Base-by-base conservation (phyloP, 257 asterid species). In the Forsythia viridissima region DNA sequence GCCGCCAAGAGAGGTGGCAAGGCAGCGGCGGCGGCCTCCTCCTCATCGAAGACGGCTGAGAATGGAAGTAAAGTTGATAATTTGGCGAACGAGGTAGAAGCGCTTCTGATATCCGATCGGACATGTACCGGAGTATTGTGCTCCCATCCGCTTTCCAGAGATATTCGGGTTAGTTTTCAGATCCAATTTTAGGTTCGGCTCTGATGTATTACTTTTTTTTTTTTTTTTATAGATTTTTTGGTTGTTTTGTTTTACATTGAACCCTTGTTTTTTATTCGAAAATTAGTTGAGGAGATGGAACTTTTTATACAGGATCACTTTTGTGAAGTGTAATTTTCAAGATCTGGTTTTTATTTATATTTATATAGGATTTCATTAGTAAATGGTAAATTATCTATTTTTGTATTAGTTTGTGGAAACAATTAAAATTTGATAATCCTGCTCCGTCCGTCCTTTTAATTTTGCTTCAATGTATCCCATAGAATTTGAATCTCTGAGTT, bases 81-180 rank as follows among this genome's bases (percentile, higher is more conserved):
- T 72, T 81, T 93, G 83, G 80, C 98, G 0, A 84, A 81, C 65
- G 90, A 86, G 16, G 92, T 93, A 10, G 92, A 77, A 12, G 88
- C 86, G 43, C 87, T 96, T 67, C 84, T 40, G 51, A 86, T 96
- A 70, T 96, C 99, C 69, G 99, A 96, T 90, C 94, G 99, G 87
- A 96, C 97, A 18, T 96, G 99, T 80, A 96, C 99, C n/a, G 99
- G 98, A 21, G 97, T 96, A 61, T 89, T 96, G 68, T 93, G 99
- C 81, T 96, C 99, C 44, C 99, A 93, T 90, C 99, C 98, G 8
- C 61, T 89, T 80, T 96, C 99, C 6, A 86, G 97, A 80, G 99
- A 96, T 91, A 91, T 96, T 80, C 88, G 98, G 90, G 99, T 96
- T 20, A 61, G 93, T 37, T 80, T 41, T 39, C 79, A 44, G 84